Base-by-base conservation (phyloP, 106 monocot species). In the Narthecium ossifragum region DNA sequence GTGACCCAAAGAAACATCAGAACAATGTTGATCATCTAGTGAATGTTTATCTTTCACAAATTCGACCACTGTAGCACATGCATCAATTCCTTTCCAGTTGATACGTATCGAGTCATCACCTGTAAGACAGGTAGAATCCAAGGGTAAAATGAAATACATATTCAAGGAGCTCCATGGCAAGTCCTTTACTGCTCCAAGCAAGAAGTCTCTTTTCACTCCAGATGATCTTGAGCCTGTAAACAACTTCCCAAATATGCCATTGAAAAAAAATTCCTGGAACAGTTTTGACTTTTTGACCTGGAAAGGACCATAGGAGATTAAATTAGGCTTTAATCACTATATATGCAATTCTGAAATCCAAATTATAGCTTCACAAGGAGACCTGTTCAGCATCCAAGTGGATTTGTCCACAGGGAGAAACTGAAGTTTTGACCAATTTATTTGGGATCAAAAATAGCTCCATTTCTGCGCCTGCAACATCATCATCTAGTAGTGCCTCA, bases 181-280 rank as follows among this genome's bases (percentile, higher is more conserved):
- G 36, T 60, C 32, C 2, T 38, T 64, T 6, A 34, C 37, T 40
- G 51, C 26, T n/a, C 23, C 53, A 65, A 77, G 51, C n/a, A 77
- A 34, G 59, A 77, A 70, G 36, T 51, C 27, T 59, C 64, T 70
- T 22, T 26, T 34, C 32, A 27, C n/a, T 48, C 60, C 60, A 53
- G 59, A 21, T 38, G 64, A 65, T 34, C 48, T 69, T 1, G 65
- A 60, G 34, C 70, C 70, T 31, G 8, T 59, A n/a, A 77, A 66
- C 25, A 77, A 36, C 55, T 70, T 77, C 5, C 76, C 76, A 65
- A 77, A 77, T 51, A 70, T 45, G 17, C 76, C 76, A 66, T 77
- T 77, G 27, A 77, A 77, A 52, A 70, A 70, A 66, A 77, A 58
- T 53, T 77, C 70, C 3, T 77, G 76, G 31, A 70, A 77, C 13